Conservation (phyloP, 805 yeast species). For the Ogataea paraovalis region DNA sequence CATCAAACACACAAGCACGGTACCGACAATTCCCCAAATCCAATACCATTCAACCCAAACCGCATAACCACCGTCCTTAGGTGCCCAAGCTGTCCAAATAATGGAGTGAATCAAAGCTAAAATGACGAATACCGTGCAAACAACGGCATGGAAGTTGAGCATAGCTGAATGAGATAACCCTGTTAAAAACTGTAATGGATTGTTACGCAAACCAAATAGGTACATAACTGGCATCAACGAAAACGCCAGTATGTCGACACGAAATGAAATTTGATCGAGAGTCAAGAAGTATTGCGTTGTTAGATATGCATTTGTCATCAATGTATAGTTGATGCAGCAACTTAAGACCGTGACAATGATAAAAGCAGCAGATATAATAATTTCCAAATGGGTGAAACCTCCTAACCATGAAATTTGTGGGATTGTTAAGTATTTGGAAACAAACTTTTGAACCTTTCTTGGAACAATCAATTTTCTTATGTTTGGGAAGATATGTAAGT, state of each 20-base stretch:
- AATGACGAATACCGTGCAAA: constrained; percentile 48
- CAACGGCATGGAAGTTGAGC: constrained; percentile 63
- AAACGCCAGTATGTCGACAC: constrained; percentile 48
- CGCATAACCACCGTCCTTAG: constrained; percentile 37
- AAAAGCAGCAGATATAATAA: constrained; percentile 30
- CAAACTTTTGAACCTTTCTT: background rate
- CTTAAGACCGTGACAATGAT: constrained; percentile 30
- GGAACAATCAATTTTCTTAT: constrained; percentile 4
- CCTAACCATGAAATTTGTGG: constrained; percentile 10
- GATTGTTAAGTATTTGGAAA: constrained; percentile 2
- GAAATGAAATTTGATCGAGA: constrained; percentile 43
- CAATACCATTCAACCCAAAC: constrained; percentile 44
- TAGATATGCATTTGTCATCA: constrained; percentile 37
- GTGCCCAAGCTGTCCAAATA: constrained; percentile 48
- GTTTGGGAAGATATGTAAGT: constrained; percentile 2
- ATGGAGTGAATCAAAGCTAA: constrained; percentile 53
- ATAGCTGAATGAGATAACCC: constrained; percentile 64
- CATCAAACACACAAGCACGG: constrained; percentile 13
- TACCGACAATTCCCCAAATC: constrained; percentile 34
- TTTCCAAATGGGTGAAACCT: constrained; percentile 19
- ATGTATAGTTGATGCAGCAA: constrained; percentile 32
- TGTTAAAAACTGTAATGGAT: constrained; percentile 55
- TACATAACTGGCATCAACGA: constrained; percentile 55
- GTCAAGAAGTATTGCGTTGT: constrained; percentile 27
- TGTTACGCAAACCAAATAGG: constrained; percentile 71